phyloP scores from a whole-genome alignment of 2,329 filamentous ascomycete genomes.

The Penicillium sp. region DNA sequence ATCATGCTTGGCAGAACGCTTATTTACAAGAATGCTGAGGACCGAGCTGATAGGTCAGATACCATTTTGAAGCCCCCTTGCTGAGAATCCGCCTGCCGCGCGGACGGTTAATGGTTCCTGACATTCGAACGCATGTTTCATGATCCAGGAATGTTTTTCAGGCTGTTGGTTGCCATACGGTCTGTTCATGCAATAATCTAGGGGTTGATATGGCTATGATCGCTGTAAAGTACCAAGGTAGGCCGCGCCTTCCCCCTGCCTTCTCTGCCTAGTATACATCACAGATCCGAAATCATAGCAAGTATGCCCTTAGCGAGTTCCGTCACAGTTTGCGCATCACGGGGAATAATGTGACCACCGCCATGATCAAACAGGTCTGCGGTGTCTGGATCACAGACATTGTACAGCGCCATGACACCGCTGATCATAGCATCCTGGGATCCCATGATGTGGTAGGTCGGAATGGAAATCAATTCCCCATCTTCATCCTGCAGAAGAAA shows the following conservation, averaged over 20 bases:
- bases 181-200: not conserved
- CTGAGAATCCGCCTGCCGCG: not conserved
- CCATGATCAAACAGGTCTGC: constrained; percentile 49
- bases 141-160: not conserved
- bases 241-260: not conserved
- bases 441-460: constrained; percentile 35
- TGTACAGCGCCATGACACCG: constrained; percentile 44
- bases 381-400: constrained; percentile 45
- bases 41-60: constrained; percentile 1
- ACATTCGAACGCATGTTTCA: not conserved
- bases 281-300: not conserved
- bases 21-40: not conserved
- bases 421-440: constrained; percentile 44
- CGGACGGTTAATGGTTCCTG: not conserved
- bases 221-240: not conserved
- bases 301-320: not conserved
- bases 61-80: not conserved
- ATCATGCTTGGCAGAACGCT: not conserved
- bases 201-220: not conserved
- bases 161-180: not conserved
- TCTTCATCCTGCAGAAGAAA: constrained; percentile 20
- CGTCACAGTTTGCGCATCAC: constrained; percentile 10
- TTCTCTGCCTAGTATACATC: not conserved
- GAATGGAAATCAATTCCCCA: constrained; percentile 23
- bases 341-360: constrained; percentile 46